Conservation (phyloP, 2,329 filamentous ascomycete genomes). For the Ophiocordyceps camponoti-rufipedis region DNA sequence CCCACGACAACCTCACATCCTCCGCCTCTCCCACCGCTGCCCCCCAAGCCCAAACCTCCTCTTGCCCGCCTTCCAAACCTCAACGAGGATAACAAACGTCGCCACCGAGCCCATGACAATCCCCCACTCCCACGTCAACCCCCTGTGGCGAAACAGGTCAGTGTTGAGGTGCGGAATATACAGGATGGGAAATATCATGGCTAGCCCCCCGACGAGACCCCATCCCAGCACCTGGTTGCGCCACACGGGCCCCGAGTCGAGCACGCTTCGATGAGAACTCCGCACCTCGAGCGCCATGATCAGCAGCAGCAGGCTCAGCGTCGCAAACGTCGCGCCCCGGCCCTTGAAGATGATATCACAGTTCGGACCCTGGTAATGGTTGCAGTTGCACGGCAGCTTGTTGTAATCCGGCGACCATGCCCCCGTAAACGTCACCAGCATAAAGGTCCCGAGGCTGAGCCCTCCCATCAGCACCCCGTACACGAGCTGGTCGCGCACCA, state of each 20-base stretch:
- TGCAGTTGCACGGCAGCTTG: conserved; percentile 37
- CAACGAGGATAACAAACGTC: conserved; percentile 44
- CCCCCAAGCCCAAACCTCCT: conserved; percentile 12
- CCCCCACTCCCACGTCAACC: conserved; percentile 55
- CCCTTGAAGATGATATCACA: conserved; percentile 45
- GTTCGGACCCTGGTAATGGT: conserved; percentile 24
- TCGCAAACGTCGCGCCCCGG: conserved; percentile 50
- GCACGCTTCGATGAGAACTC: conserved; percentile 50
- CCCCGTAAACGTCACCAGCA: conserved; percentile 35
- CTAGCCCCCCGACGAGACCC: conserved; percentile 40
- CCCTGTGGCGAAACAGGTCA: conserved; percentile 49
- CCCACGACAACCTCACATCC: background rate
- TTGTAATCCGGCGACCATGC: conserved; percentile 23
- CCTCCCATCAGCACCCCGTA: conserved; percentile 47
- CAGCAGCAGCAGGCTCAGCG: conserved; percentile 47
- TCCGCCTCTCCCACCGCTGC: background rate
- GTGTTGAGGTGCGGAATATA: conserved; percentile 52
- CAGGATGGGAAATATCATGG: conserved; percentile 41
- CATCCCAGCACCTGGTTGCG: conserved; percentile 51
- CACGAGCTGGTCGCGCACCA: conserved; percentile 48
- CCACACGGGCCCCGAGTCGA: conserved; percentile 49
- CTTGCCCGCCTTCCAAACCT: conserved; percentile 54
- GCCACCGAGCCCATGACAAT: conserved; percentile 41
- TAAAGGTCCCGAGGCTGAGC: conserved; percentile 42
- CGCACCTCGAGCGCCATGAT: conserved; percentile 59